Evolutionary conservation across 1,284 basidiomycete genomes (phyloP).

Genomic region (Leccinum proliferum): DNA sequence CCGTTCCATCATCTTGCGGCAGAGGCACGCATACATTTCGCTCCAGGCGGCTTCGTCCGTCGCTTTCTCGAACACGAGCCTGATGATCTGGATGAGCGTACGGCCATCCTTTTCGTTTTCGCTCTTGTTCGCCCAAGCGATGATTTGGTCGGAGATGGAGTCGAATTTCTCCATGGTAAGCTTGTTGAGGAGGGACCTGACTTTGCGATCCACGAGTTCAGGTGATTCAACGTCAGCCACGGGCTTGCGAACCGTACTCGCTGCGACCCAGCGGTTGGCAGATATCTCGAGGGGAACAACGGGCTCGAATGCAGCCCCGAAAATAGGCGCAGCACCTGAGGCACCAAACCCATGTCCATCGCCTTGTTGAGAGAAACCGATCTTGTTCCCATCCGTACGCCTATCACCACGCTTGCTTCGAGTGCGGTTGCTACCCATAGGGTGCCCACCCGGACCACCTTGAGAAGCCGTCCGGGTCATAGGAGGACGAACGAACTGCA

Average conservation of each 20-base stretch:
- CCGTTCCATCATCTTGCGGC: conserved; percentile 90
- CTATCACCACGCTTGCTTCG: no score
- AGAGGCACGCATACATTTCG: conserved; percentile 95
- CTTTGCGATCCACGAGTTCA: conserved; percentile 88
- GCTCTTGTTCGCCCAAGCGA: conserved; percentile 92
- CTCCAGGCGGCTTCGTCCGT: conserved; percentile 95
- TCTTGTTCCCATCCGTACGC: no score
- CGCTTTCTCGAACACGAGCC: conserved; percentile 95
- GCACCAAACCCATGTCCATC: no score
- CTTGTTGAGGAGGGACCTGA: conserved; percentile 93
- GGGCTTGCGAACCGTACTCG: conserved; percentile 27
- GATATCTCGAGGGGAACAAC: conserved; percentile 60
- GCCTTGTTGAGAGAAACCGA: no score
- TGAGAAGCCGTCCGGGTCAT: no score
- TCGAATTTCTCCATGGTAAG: conserved; percentile 97
- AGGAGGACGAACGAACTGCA: no score
- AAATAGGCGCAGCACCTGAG: no score
- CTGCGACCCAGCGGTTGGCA: conserved; percentile 79
- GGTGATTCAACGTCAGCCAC: conserved; percentile 61
- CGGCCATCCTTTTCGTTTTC: conserved; percentile 90
- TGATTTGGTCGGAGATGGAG: conserved; percentile 89
- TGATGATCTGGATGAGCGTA: conserved; percentile 93
- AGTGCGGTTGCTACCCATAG: no score
- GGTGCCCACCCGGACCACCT: no score
- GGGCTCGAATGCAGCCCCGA: no score